These are phyloP conservation scores for Talaromyces funiculosus DNA, from an alignment of 2,329 filamentous ascomycete species.

Conservation along the genomic window DNA sequence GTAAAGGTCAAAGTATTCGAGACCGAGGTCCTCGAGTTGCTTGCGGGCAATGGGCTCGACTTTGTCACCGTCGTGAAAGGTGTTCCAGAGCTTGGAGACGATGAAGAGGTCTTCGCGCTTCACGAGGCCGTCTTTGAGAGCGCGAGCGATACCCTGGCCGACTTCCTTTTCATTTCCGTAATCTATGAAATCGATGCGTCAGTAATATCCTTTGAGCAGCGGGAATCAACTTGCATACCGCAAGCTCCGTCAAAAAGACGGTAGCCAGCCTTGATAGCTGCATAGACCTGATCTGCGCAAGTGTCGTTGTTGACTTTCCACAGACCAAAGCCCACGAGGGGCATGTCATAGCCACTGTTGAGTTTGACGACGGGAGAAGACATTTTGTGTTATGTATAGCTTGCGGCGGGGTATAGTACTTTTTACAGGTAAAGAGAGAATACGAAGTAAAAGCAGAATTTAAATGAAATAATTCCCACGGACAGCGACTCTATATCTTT, in stretches of 20 bases:
- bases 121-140: constrained; percentile 74
- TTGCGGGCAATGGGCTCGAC: constrained; percentile 70
- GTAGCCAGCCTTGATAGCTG: constrained; percentile 59
- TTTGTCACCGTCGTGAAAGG: constrained; percentile 74
- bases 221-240: constrained; percentile 32
- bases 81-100: constrained; percentile 89
- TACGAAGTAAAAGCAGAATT: not conserved
- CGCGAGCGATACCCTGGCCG: constrained; percentile 69
- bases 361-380: constrained; percentile 24
- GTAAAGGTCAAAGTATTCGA: constrained; percentile 89
- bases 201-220: not conserved
- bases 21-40: constrained; percentile 73
- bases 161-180: constrained; percentile 79
- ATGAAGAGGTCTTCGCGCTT: constrained; percentile 86
- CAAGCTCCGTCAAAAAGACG: constrained; percentile 57
- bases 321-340: constrained; percentile 48
- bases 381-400: constrained; percentile 16
- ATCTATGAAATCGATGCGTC: constrained; percentile 46
- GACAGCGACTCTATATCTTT: constrained; percentile 1
- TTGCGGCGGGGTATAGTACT: not conserved
- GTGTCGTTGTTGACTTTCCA: constrained; percentile 77
- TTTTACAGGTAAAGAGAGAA: not conserved
- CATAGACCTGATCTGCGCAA: constrained; percentile 71
- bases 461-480: not conserved
- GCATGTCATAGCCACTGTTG: constrained; percentile 30